Conservation (phyloP, 306 rosid species). For the Lathyrus sativus region DNA sequence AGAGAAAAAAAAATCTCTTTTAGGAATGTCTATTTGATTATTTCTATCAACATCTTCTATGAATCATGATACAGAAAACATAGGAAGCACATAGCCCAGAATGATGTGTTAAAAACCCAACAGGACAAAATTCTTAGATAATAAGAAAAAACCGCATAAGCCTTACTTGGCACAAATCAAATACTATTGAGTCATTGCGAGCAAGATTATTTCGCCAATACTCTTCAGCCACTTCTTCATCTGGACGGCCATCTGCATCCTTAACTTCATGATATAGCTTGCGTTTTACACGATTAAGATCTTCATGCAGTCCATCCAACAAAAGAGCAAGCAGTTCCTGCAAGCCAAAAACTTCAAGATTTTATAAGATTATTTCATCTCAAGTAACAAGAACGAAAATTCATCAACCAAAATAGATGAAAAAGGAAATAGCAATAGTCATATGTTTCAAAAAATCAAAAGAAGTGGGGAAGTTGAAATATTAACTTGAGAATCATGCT, state of each 20-base stretch:
- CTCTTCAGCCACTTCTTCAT: slow-evolving; percentile 82
- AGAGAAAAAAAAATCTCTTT: slow-evolving; percentile 14
- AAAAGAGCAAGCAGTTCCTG: slow-evolving; percentile 94
- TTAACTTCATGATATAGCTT: slow-evolving; percentile 80
- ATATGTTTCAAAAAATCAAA: neutral
- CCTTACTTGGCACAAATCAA: slow-evolving; percentile 74
- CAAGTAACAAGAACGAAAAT: slow-evolving; percentile 29
- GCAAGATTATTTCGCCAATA: slow-evolving; percentile 88
- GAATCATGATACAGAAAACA: slow-evolving; percentile 2
- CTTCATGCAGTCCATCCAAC: slow-evolving; percentile 92
- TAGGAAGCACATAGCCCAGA: neutral
- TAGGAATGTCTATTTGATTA: slow-evolving; percentile 7
- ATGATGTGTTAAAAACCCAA: neutral
- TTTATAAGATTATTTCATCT: slow-evolving; percentile 34
- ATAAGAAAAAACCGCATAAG: neutral
- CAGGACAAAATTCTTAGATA: slow-evolving; percentile 17
- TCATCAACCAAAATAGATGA: neutral
- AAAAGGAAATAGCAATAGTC: slow-evolving; percentile 22
- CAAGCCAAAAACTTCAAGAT: slow-evolving; percentile 38
- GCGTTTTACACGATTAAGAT: slow-evolving; percentile 81
- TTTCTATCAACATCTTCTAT: slow-evolving; percentile 8
- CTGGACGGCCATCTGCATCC: slow-evolving; percentile 70
- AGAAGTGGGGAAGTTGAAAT: slow-evolving; percentile 40
- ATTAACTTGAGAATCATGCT: slow-evolving; percentile 93
- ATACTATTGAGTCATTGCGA: slow-evolving; percentile 75